A percentile compares a stretch with the other conserved stretches of the same genome.
Evolutionary conservation across 1,284 basidiomycete species (phyloP).

Genomic region (Cryptococcus amylolentus): DNA sequence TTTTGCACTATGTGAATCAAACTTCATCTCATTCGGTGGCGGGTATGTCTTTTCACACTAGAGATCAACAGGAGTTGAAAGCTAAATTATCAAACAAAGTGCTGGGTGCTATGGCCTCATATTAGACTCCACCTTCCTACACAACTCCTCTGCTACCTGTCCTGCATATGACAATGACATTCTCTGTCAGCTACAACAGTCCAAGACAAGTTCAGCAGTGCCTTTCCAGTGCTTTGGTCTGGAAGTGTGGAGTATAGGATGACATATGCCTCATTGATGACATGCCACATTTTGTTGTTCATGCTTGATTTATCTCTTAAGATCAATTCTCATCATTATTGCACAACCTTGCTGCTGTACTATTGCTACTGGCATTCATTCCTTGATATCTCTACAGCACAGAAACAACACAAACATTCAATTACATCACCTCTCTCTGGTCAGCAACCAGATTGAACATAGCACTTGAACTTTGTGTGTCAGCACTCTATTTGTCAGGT

Average conservation of each 20-base stretch:
- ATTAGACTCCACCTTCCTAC: constrained; percentile 75
- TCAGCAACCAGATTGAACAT: too few species aligned
- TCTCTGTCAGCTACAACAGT: constrained; percentile 58
- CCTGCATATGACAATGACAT: constrained; percentile 86
- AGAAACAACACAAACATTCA: too few species aligned
- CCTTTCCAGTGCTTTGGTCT: constrained; percentile 77
- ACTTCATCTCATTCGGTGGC: constrained; percentile 81
- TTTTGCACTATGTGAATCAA: constrained; percentile 75
- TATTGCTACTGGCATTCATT: not conserved
- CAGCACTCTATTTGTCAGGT: too few species aligned
- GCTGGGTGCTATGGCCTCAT: constrained; percentile 86
- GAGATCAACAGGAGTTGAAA: not conserved
- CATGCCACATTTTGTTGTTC: not conserved
- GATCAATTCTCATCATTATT: not conserved
- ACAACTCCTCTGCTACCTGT: constrained; percentile 78
- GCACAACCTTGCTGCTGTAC: not conserved
- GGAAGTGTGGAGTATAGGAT: constrained; percentile 66
- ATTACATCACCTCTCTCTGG: too few species aligned
- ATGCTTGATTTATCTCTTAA: not conserved
- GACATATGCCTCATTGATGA: not conserved
- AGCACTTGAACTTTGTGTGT: too few species aligned
- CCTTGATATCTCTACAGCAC: not conserved
- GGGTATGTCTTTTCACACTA: constrained; percentile 59
- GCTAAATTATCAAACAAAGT: constrained; percentile 47
- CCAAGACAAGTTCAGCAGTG: constrained; percentile 54